Evolutionary conservation across 192 early-diverging fungal species (phyloP), one percentile per base, ranked within the genome.

Genomic region (Cetraspora pellucida): DNA sequence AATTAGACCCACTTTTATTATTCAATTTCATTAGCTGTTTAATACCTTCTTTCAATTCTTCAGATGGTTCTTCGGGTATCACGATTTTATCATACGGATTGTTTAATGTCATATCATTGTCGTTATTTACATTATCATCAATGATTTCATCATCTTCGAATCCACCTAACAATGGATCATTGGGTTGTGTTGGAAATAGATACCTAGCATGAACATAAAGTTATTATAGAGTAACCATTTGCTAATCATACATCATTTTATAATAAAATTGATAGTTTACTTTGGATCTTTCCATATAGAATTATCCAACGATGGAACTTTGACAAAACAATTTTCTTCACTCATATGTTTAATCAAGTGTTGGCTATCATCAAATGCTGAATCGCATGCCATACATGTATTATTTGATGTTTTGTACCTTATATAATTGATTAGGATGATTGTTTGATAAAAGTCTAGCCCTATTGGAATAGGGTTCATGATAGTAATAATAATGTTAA

Each of bases 401-500:
- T 78, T 82, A 3, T 82, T 74, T 27, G 88, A 87, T 3, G 94
- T 87, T 75, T 87, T 87, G 10, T 84, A 84, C 37, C 96, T 90
- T 73, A 96, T 89, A 68, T 89, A 93, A 81, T 98, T 98, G 85
- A 98, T 92, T 71, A 97, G 82, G 7, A 84, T 78, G 49, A 98
- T 90, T 6, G 91, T 92, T 72, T 85, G 84, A 87, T 98, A 96
- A 72, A 98, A 95, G 78, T 95, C 91, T 43, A 96, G 85, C 17
- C 70, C 87, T 77, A 78, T 63, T 58, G 4, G 30, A 60, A 54
- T 54, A 54, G 16, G 5, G 16, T 54, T 54, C 19, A 49, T 13
- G 10, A 49, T 13, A 1, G 13, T 10, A 52, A 17, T 5, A 59
- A 28, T 59, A 25, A 67, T 67, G 14, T 14, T 45, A 45, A 19